A percentile compares a stretch with the other conserved stretches of the same genome.
Conservation (phyloP, 1,139 yeast genomes). For the Candida sp. region DNA sequence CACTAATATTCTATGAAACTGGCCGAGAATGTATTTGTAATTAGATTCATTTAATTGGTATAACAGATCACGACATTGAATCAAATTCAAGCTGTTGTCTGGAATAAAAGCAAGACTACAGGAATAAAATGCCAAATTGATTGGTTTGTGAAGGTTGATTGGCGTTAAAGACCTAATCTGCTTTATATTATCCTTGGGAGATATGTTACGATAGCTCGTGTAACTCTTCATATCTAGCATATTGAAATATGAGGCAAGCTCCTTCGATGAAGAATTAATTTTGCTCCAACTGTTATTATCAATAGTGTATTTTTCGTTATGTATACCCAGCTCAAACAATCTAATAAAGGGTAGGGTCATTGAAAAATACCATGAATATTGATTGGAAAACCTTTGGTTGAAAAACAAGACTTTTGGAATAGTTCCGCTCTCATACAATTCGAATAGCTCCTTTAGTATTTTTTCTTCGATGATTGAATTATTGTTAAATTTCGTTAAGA, state of each 20-base stretch:
- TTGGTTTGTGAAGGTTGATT: conserved; percentile 25
- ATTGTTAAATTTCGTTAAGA: conserved; percentile 30
- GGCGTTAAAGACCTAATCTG: background rate
- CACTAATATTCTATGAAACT: conserved; percentile 35
- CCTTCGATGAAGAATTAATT: background rate
- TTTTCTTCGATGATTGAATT: conserved; percentile 30
- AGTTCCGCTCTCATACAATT: conserved; percentile 13
- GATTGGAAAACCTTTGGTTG: conserved; percentile 32
- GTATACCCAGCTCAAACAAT: conserved; percentile 31
- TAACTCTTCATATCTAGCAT: conserved; percentile 23
- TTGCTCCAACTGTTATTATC: background rate
- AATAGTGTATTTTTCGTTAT: conserved; percentile 6
- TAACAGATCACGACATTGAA: conserved; percentile 35
- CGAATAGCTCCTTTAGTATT: conserved; percentile 19
- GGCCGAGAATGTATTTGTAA: conserved; percentile 22
- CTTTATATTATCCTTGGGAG: conserved; percentile 7
- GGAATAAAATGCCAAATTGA: conserved; percentile 34
- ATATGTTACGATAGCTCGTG: conserved; percentile 18
- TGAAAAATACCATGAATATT: conserved; percentile 39
- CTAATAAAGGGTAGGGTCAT: conserved; percentile 35
- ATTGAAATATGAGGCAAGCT: background rate
- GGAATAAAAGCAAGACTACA: conserved; percentile 26
- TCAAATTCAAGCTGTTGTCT: conserved; percentile 29
- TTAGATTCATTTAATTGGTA: conserved; percentile 28
- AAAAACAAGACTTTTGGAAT: conserved; percentile 28